Base-by-base conservation (phyloP, 2,329 filamentous ascomycete species). In the Trichoderma brevicompactum region DNA sequence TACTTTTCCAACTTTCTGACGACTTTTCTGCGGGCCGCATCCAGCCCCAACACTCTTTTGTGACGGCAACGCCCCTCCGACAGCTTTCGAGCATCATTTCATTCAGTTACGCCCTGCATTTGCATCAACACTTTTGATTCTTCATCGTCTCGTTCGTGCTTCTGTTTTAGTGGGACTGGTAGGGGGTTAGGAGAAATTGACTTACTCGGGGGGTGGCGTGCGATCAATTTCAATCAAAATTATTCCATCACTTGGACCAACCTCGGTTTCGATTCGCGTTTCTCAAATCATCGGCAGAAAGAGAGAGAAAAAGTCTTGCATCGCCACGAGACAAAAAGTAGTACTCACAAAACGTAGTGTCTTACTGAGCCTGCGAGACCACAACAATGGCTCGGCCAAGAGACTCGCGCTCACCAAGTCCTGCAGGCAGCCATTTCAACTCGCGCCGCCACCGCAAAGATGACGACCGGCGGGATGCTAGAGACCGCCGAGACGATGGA, bases 351-450 rank as follows among this genome's bases (percentile, higher is more conserved):
- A 64, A 71, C 72, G 69, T 73, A 76, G 75, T 74, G 72, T 77
- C 74, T 76, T 78, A 74, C 77, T 75, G 76, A 79, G 77, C 77
- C 74, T 74, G 72, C 76, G 75, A 78, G 75, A 76, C 74, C 74
- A 73, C 73, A 74, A 76, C 70, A 70, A 87, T 87, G 85, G 84
- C 84, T 86, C 85, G 85, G 80, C 85, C 81, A 80, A 86, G 82
- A 84, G 84, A 86, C 82, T 86, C 85, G 81, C 85, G 91, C 91
- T 94, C 91, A 94, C 92, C 91, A 91, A 92, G 90, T 88, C 90
- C 90, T 89, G 88, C 89, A 93, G 91, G 90, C 87, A 92, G 90
- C 85, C 89, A 91, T 77, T 85, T 86, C 79, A 88, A 87, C 79
- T 87, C 88, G 75, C 89, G 87, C 81, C 90, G 87, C 81, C 86